phyloP scores from a whole-genome alignment of 2,329 filamentous ascomycete species.

The Neoascochyta sp. region DNA sequence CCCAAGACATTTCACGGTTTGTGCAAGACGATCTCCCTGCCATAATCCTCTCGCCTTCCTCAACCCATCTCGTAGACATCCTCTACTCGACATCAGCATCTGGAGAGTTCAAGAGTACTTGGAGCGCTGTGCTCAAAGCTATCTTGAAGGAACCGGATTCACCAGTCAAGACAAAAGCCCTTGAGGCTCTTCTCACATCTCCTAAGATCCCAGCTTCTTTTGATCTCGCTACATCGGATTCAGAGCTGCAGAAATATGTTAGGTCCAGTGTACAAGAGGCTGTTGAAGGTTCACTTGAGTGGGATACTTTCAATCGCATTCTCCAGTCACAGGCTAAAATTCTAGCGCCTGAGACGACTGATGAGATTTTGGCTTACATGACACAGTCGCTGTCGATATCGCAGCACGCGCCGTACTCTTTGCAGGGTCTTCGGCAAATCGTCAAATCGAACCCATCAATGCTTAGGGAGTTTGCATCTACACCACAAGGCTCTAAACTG shows the following conservation, averaged over 20 bases:
- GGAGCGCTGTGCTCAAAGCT: constrained; percentile 29
- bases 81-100: constrained; percentile 50
- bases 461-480: constrained; percentile 44
- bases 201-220: constrained; percentile 36
- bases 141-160: constrained; percentile 27
- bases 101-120: constrained; percentile 28
- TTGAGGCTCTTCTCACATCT: constrained; percentile 35
- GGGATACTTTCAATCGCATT: constrained; percentile 37
- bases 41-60: constrained; percentile 66
- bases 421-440: constrained; percentile 48
- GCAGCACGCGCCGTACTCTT: constrained; percentile 29
- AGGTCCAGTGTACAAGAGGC: constrained; percentile 25
- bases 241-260: constrained; percentile 38
- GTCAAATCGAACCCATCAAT: constrained; percentile 40
- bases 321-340: constrained; percentile 33
- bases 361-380: constrained; percentile 38
- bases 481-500: constrained; percentile 48
- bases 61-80: constrained; percentile 61
- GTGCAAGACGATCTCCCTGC: constrained; percentile 54
- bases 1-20: constrained; percentile 43
- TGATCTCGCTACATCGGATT: constrained; percentile 33
- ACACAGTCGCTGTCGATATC: constrained; percentile 39
- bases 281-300: constrained; percentile 32
- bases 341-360: constrained; percentile 35
- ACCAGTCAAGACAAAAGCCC: constrained; percentile 22